Percentiles rank a stretch among this genome's conserved stretches.
These are phyloP conservation scores for Paracoccidioides lutzii DNA, from an alignment of 2,329 filamentous ascomycete species.

Conservation along the genomic window DNA sequence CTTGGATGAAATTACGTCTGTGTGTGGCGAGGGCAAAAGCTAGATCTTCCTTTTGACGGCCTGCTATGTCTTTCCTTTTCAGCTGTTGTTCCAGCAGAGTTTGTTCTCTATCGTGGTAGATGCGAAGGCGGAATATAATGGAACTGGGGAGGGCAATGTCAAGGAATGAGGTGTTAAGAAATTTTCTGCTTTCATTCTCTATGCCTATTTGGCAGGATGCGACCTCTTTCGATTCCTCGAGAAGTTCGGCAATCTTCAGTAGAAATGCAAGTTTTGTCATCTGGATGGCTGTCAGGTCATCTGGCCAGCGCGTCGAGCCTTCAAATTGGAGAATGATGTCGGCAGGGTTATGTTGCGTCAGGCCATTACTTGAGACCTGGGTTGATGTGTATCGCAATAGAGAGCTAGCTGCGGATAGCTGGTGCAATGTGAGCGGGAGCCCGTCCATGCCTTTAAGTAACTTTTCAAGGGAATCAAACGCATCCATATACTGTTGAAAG, in stretches of 20 bases:
- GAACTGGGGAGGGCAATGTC: constrained; percentile 65
- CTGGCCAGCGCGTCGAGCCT: constrained; percentile 84
- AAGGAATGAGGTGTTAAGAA: constrained; percentile 67
- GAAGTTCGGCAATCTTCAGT: constrained; percentile 56
- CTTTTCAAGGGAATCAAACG: constrained; percentile 60
- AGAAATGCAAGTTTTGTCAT: constrained; percentile 85
- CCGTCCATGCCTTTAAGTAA: constrained; percentile 66
- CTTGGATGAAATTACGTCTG: constrained; percentile 57
- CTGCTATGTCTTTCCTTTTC: constrained; percentile 57
- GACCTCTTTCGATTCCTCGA: constrained; percentile 49
- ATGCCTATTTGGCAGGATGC: constrained; percentile 62
- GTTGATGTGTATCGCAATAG: constrained; percentile 58
- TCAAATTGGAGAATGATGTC: constrained; percentile 84
- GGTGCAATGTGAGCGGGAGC: constrained; percentile 75
- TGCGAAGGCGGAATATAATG: constrained; percentile 67
- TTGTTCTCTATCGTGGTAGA: constrained; percentile 80
- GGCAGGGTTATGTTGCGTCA: constrained; percentile 39
- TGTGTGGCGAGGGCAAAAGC: constrained; percentile 57
- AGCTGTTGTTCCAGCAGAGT: constrained; percentile 64
- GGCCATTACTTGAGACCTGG: constrained; percentile 16
- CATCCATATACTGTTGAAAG: constrained; percentile 57
- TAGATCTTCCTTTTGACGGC: constrained; percentile 53
- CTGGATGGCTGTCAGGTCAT: constrained; percentile 81
- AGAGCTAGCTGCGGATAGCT: constrained; percentile 60
- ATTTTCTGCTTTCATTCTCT: constrained; percentile 57